These are phyloP conservation scores for Casuarina glauca DNA, from an alignment of 306 rosid species.

Conservation along the genomic window DNA sequence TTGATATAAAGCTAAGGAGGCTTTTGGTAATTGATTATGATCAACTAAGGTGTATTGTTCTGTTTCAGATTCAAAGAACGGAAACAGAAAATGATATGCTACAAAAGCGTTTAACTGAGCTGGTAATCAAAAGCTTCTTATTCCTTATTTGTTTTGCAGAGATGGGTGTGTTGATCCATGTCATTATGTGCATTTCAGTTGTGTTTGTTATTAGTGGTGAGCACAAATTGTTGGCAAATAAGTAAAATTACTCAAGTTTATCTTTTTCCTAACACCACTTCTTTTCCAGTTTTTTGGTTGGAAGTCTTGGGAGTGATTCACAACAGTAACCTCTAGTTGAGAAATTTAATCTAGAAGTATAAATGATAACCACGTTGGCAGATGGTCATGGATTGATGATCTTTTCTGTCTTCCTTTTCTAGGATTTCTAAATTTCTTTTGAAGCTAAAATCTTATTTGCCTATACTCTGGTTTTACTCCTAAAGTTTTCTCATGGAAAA, in stretches of 20 bases:
- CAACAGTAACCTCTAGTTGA: neutral
- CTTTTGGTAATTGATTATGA: neutral
- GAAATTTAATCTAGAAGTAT: neutral
- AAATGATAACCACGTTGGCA: neutral
- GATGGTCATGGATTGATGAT: neutral
- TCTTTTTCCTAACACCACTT: neutral
- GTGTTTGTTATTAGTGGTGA: neutral
- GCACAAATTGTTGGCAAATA: neutral
- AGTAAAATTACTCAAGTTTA: neutral
- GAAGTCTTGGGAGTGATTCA: neutral
- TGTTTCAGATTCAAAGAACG: slow-evolving; percentile 68
- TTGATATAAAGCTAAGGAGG: neutral
- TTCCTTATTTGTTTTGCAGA: slow-evolving; percentile 19
- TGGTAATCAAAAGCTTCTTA: slow-evolving; percentile 47
- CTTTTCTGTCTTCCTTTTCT: neutral
- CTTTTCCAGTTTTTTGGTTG: neutral
- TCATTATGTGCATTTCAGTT: neutral
- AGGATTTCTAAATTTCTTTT: neutral
- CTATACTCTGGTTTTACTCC: neutral
- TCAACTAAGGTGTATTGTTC: slow-evolving; percentile 19
- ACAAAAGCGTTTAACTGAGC: slow-evolving; percentile 62
- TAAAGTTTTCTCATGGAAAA: neutral
- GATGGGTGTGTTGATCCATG: neutral
- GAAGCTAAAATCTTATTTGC: neutral
- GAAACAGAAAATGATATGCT: slow-evolving; percentile 57